phyloP scores from a whole-genome alignment of 768 basidiomycete genomes.

The Amanita rimosa region DNA sequence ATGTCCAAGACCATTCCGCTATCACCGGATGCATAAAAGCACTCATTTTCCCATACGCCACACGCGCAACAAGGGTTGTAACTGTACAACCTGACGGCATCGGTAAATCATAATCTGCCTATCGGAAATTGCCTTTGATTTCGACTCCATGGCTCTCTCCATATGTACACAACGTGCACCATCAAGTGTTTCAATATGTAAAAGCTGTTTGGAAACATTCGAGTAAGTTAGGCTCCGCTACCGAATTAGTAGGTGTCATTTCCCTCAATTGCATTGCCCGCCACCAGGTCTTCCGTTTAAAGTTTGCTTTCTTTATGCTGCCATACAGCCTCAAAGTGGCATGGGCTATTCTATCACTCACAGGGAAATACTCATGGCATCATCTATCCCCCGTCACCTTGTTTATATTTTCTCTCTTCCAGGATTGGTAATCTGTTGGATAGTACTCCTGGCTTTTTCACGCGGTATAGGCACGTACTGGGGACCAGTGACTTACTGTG shows the following conservation, averaged over 20 bases:
- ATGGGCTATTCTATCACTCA: slow-evolving; percentile 48
- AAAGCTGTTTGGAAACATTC: not conserved
- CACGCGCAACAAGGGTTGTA: no score
- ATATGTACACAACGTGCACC: no score
- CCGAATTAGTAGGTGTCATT: not conserved
- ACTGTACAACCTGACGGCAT: no score
- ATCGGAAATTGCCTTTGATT: no score
- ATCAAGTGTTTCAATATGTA: no score
- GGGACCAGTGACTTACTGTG: slow-evolving; percentile 35
- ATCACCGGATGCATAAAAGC: no score
- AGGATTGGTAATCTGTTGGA: slow-evolving; percentile 44
- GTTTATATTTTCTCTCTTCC: not conserved
- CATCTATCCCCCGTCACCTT: not conserved
- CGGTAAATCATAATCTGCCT: no score
- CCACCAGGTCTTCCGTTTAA: not conserved
- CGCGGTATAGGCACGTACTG: slow-evolving; percentile 32
- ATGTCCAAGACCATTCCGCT: no score
- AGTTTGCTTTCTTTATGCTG: slow-evolving; percentile 28
- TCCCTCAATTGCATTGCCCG: not conserved
- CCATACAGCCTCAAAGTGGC: slow-evolving; percentile 41
- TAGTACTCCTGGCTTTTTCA: slow-evolving; percentile 33
- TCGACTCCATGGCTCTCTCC: no score
- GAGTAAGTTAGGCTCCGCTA: not conserved
- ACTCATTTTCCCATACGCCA: no score
- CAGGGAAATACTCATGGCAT: slow-evolving; percentile 25